Evolutionary conservation across 805 yeast species (phyloP).

Genomic region (Candida glaebosa): DNA sequence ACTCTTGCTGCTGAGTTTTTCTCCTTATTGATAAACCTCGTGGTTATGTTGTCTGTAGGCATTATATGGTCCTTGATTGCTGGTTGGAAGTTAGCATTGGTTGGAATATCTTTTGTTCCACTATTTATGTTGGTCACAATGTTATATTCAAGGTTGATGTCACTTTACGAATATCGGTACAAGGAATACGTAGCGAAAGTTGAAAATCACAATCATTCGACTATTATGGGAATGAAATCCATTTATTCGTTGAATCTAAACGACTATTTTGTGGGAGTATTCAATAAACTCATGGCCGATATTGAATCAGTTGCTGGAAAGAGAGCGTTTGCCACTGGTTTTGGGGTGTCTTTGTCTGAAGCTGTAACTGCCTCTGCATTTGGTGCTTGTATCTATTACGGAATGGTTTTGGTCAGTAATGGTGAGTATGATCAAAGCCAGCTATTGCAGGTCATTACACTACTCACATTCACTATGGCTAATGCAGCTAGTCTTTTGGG

Average conservation of each 20-base stretch:
- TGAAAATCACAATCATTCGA: constrained; percentile 53
- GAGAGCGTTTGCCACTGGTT: constrained; percentile 61
- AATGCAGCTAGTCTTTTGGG: constrained; percentile 57
- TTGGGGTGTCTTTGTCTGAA: constrained; percentile 59
- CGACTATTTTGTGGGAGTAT: constrained; percentile 40
- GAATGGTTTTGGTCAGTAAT: constrained; percentile 63
- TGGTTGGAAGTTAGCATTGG: constrained; percentile 88
- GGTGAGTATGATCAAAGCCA: constrained; percentile 53
- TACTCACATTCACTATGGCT: constrained; percentile 70
- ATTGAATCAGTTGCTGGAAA: constrained; percentile 40
- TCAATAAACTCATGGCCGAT: constrained; percentile 22
- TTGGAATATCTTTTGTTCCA: constrained; percentile 76
- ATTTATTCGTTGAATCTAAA: constrained; percentile 57
- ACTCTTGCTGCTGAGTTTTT: constrained; percentile 60
- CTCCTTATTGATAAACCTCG: constrained; percentile 49
- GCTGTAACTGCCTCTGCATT: constrained; percentile 59
- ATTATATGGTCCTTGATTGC: constrained; percentile 69
- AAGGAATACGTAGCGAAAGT: constrained; percentile 51
- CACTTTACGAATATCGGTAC: constrained; percentile 55
- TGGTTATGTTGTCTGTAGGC: constrained; percentile 57
- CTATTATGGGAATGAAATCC: constrained; percentile 58
- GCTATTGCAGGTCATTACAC: constrained; percentile 65
- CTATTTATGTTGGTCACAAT: constrained; percentile 50
- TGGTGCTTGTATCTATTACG: constrained; percentile 74
- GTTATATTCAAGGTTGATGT: constrained; percentile 49